These are phyloP conservation scores for Candida alai DNA, from an alignment of 805 yeast species.

Conservation along the genomic window DNA sequence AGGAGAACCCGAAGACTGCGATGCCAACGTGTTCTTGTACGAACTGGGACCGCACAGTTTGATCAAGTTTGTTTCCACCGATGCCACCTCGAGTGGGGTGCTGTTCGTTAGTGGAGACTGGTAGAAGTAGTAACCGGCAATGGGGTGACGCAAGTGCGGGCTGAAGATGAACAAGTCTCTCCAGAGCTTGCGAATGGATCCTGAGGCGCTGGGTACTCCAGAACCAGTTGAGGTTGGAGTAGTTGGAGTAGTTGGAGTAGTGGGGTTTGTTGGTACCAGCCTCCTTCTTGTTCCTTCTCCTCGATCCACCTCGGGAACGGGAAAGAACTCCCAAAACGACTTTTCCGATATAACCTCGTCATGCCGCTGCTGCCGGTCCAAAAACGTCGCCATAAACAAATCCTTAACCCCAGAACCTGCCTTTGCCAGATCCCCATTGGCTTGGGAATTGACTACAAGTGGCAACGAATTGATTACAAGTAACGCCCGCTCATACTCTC, in stretches of 20 bases:
- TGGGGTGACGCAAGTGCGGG: slow-evolving; percentile 32
- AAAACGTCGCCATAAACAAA: slow-evolving; percentile 19
- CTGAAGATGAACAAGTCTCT: slow-evolving; percentile 24
- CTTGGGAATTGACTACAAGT: slow-evolving; percentile 41
- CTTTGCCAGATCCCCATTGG: not conserved
- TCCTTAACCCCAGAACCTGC: slow-evolving; percentile 22
- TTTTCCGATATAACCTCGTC: slow-evolving; percentile 27
- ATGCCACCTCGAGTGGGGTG: slow-evolving; percentile 30
- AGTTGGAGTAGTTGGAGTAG: not conserved
- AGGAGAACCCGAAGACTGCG: slow-evolving; percentile 27
- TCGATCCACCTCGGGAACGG: slow-evolving; percentile 17
- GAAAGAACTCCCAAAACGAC: slow-evolving; percentile 25
- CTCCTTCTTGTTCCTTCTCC: too few relatives aligned
- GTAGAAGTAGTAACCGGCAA: slow-evolving; percentile 30
- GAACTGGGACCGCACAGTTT: slow-evolving; percentile 22
- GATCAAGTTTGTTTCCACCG: slow-evolving; percentile 29
- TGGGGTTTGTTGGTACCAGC: not conserved
- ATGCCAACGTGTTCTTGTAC: slow-evolving; percentile 22
- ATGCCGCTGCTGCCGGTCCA: slow-evolving; percentile 12
- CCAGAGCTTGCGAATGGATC: slow-evolving; percentile 31
- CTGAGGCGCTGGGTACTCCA: slow-evolving; percentile 1
- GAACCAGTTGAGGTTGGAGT: too few relatives aligned
- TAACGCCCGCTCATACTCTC: slow-evolving; percentile 58
- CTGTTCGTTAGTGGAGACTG: slow-evolving; percentile 34
- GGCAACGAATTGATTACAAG: slow-evolving; percentile 73